Evolutionary conservation across 169 alveolate species (phyloP), one percentile per base, ranked within the genome.

Genomic region (Eimeria maxima): DNA sequence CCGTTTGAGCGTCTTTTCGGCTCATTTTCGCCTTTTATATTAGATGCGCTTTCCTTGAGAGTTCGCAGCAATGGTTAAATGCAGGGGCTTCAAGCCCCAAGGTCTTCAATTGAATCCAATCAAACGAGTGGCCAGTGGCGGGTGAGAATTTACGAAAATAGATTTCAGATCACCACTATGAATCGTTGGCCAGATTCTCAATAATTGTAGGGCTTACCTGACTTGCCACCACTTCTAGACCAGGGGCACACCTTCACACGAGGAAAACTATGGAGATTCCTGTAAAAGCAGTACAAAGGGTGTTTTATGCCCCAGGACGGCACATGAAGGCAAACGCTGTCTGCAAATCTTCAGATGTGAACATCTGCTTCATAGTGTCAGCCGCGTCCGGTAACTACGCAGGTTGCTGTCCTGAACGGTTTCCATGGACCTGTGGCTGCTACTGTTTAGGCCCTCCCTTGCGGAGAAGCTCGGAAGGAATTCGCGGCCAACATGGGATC

Each of bases 61-160:
- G 74, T 86, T 47, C 78, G 74, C 76, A 44, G 76, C 45, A 67
- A 94, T 94, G 96, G 96, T 69, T 44, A 94, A 94, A 76, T 50
- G 67, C 87, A 29, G 96, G 96, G 96, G 96, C 88, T 94, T 94
- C 94, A 94, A 94, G 94, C 96, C 96, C 94, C 96, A 94, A 50
- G 96, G 96, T 45, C 84, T 94, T 42, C 93, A 78, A 33, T 86
- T 91, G 38, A 94, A 94, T n/a, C 96, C 96, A 10, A 87, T 94
- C 6, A 45, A 81, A 60, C 87, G 96, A 53, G 94, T 94, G 47
- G 80, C 93, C 38, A 86, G 93, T 86, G 93, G 93, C 53, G 93
- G 93, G 93, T 86, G 57, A 86, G 78, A 67, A 33, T 7, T 60
- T 24, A 60, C 38, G 93, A 18, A 10, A 55, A 22, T 76, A 76